A percentile compares a stretch with the other conserved stretches of the same genome.
These are phyloP conservation scores for Berberis thunbergii DNA, from an alignment of 164 flowering plant species.

Conservation along the genomic window DNA sequence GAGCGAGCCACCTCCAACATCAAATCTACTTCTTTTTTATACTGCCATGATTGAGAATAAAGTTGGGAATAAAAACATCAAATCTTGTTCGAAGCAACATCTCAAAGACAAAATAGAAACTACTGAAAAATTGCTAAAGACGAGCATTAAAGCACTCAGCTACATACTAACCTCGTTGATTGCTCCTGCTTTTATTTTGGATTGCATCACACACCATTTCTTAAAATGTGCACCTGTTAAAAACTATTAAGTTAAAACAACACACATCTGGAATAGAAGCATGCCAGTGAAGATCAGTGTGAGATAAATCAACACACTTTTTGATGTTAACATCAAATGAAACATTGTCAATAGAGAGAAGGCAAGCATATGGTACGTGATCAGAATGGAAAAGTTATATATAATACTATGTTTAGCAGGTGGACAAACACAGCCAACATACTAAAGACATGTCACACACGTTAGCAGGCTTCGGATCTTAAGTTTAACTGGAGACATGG, in stretches of 20 bases:
- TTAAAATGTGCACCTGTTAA: constrained; percentile 85
- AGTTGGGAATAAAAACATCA: not conserved
- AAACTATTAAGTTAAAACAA: not conserved
- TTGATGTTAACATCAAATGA: too few relatives aligned
- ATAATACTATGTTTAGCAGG: too few relatives aligned
- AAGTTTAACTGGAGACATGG: too few relatives aligned
- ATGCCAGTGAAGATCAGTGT: not conserved
- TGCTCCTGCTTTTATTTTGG: constrained; percentile 75
- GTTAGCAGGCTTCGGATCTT: too few relatives aligned
- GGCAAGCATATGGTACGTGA: too few relatives aligned
- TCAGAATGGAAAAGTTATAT: too few relatives aligned
- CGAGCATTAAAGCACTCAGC: not conserved
- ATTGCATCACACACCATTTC: constrained; percentile 98
- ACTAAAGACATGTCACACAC: too few relatives aligned
- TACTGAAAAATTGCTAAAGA: not conserved
- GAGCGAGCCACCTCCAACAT: constrained; percentile 59
- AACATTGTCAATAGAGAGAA: too few relatives aligned
- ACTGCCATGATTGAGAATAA: constrained; percentile 27
- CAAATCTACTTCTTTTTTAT: constrained; percentile 63
- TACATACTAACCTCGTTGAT: constrained; percentile 73
- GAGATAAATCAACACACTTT: too few relatives aligned
- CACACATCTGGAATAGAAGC: not conserved
- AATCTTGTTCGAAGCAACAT: not conserved
- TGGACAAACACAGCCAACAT: too few relatives aligned
- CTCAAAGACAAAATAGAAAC: not conserved